Base-by-base conservation (phyloP, 2,329 filamentous ascomycete species). In the Leptographium wingfieldii region DNA sequence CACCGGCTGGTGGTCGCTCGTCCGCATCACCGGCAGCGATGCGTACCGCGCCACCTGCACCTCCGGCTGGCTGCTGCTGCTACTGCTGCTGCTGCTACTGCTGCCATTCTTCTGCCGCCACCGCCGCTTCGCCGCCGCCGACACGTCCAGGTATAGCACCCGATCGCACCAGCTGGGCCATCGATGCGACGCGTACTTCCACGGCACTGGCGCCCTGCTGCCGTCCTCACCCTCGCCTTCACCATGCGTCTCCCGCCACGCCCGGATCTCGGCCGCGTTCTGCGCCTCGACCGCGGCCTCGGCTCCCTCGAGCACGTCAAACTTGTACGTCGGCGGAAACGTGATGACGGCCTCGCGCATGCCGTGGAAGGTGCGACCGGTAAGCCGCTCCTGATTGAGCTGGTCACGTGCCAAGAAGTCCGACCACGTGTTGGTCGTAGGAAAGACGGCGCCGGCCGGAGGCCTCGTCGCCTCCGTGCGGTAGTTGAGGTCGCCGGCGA, bases 301-400 rank as follows among this genome's bases (percentile, higher is more conserved):
- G 9, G 56, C 58, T 1, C 31, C 61, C 14, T 33, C 48, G 60
- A 78, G 66, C 1, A 80, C 71, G 40, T 80, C 78, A 70, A 94
- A 95, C 72, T 99, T 99, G 77, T 99, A 99, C 0, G 94, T 96
- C 0, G 94, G 94, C 1, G 91, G 87, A 68, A 97, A 99, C 4
- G 72, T 73, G 61, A 97, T 83, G 0, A 80, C 75, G 0, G 85
- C 81, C 73, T 99, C 94, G 11, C 76, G 74, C 40, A 99, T 76
- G 5, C 89, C 86, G 64, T 97, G 91, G 29, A 95, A 75, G 2
- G 88, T 90, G 19, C 84, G 80, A 0, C 85, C 83, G 1, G 84
- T 84, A 5, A 72, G 72, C 58, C 82, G 83, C 72, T 97, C 91
- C 55, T 81, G 78, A 2, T 76, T 85, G 27, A 97, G 80, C 73